Percentiles rank a stretch among this genome's conserved stretches.
Evolutionary conservation across 257 asterid species (phyloP).

Genomic region (Solanum virginianum): DNA sequence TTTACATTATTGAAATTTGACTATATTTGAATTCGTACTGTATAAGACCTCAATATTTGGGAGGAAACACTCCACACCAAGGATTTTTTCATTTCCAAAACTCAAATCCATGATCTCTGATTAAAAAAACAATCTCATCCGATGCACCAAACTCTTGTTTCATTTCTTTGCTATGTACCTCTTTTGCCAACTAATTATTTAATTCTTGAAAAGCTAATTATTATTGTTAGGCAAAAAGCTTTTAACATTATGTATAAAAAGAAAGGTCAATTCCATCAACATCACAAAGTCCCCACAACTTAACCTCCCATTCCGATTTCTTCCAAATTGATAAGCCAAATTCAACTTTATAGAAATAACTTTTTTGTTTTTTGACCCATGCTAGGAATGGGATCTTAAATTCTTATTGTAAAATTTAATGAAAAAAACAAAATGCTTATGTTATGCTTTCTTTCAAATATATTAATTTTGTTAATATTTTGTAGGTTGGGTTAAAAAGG

Average conservation of each 20-base stretch:
- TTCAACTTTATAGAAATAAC: background rate
- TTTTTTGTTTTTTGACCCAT: background rate
- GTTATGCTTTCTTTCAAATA: background rate
- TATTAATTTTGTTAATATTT: background rate
- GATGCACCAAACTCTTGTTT: background rate
- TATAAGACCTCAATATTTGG: too few relatives aligned
- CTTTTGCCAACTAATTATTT: background rate
- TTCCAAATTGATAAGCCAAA: conserved; percentile 4
- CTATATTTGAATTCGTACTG: too few relatives aligned
- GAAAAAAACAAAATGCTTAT: background rate
- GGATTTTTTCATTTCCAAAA: too few relatives aligned
- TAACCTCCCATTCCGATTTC: background rate
- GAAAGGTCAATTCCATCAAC: background rate
- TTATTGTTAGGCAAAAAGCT: background rate
- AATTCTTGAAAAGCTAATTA: background rate
- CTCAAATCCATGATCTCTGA: background rate
- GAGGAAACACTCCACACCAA: fast-evolving
- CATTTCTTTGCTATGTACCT: background rate
- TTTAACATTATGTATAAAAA: background rate
- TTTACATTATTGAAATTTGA: too few relatives aligned
- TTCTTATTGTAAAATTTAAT: background rate
- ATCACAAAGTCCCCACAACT: background rate
- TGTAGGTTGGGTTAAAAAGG: background rate
- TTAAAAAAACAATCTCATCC: background rate
- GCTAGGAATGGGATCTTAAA: background rate